Conservation (phyloP, 106 monocot species). For the Dendrobium chrysotoxum region DNA sequence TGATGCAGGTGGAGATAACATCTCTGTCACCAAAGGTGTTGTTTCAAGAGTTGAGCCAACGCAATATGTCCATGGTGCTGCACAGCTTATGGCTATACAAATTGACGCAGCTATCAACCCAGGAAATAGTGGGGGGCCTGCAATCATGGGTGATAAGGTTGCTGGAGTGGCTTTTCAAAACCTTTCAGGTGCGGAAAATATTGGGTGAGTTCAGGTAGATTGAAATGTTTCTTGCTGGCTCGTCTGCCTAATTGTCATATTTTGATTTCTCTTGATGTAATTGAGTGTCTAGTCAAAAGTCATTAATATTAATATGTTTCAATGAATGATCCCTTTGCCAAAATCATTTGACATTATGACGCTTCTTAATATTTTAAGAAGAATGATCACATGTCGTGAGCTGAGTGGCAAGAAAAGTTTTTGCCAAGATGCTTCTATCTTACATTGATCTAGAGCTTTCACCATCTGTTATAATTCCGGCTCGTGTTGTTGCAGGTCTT, state of each 20-base stretch:
- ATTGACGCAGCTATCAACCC: conserved; percentile 99
- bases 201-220: conserved; percentile 65
- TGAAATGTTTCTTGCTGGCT: background rate
- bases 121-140: conserved; percentile 97
- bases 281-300: background rate
- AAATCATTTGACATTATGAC: background rate
- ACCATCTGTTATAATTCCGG: background rate
- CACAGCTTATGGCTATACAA: conserved; percentile 98
- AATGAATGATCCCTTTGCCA: background rate
- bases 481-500: background rate
- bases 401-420: background rate
- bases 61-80: conserved; percentile 97
- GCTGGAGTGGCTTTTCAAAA: conserved; percentile 99
- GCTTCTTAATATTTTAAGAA: background rate
- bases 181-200: conserved; percentile 97
- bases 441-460: background rate
- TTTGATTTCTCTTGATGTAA: background rate
- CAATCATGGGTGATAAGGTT: conserved; percentile 96
- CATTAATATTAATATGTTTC: background rate
- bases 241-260: background rate
- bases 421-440: background rate
- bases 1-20: conserved; percentile 89
- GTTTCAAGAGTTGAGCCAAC: conserved; percentile 98
- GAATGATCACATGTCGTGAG: background rate
- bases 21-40: conserved; percentile 98